Conservation (phyloP, 768 basidiomycete genomes). For the Tulasnella sp. region DNA sequence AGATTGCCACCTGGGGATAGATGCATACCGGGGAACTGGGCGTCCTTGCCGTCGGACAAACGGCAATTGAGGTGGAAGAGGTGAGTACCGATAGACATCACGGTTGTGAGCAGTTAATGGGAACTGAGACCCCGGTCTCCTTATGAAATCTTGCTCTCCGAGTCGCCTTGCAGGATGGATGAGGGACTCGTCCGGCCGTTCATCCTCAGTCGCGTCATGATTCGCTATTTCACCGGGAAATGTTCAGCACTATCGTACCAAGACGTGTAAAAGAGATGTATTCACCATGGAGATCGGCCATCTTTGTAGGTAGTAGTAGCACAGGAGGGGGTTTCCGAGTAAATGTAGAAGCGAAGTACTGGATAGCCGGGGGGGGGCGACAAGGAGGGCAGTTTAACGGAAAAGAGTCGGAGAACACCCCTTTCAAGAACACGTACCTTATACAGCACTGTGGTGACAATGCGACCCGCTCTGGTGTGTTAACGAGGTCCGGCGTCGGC, state of each 20-base stretch:
- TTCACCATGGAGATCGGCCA: not conserved
- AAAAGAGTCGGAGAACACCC: not conserved
- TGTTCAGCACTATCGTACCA: not conserved
- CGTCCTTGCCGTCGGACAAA: not conserved
- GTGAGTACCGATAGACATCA: not conserved
- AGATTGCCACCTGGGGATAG: not conserved
- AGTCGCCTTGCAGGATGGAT: too few relatives aligned
- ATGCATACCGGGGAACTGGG: not conserved
- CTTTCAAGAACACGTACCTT: not conserved
- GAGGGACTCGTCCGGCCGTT: constrained; percentile 1
- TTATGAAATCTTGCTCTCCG: not conserved
- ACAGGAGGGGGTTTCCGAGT: not conserved
- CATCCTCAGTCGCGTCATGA: not conserved
- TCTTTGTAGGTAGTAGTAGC: not conserved
- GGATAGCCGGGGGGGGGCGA: not conserved
- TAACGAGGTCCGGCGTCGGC: not conserved
- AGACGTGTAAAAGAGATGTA: not conserved
- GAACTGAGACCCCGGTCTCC: not conserved
- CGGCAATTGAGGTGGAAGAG: not conserved
- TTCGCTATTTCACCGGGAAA: not conserved
- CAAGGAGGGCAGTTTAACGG: not conserved
- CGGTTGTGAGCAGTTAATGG: not conserved
- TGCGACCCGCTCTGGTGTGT: not conserved
- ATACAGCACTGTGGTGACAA: not conserved
- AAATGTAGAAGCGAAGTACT: not conserved